A percentile compares a stretch with the other conserved stretches of the same genome.
Evolutionary conservation across 768 basidiomycete genomes (phyloP).

Genomic region (Coprinopsis strossmayeri): DNA sequence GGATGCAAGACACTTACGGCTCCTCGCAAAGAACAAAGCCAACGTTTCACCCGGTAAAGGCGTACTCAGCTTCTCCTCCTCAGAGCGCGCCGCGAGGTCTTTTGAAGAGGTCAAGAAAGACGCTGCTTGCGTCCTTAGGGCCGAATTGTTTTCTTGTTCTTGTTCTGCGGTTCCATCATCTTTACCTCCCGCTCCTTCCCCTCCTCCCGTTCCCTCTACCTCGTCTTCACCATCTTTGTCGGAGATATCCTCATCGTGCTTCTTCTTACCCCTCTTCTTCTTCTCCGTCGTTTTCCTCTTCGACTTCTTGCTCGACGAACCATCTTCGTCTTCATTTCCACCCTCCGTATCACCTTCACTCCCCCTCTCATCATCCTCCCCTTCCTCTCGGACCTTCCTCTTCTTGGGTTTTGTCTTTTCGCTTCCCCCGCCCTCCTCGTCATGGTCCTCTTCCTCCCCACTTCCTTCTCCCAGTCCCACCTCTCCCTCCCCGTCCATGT

Average conservation of each 20-base stretch:
- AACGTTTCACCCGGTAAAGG: conserved; percentile 83
- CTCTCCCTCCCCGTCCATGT: conserved; percentile 31
- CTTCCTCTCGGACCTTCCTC: conserved; percentile 8
- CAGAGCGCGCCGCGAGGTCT: conserved; percentile 45
- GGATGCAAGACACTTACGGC: conserved; percentile 45
- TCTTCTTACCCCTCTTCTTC: background rate
- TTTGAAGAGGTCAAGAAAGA: conserved; percentile 56
- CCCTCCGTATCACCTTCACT: conserved; percentile 10
- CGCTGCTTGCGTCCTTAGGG: conserved; percentile 11
- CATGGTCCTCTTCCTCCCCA: conserved; percentile 11
- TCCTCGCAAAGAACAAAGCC: conserved; percentile 76
- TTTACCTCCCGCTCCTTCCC: no score
- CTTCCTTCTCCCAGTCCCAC: conserved; percentile 22
- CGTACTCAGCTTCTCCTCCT: conserved; percentile 67
- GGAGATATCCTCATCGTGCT: conserved; percentile 18
- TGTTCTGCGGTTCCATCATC: no score
- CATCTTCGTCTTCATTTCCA: conserved; percentile 8
- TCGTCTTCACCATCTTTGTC: no score
- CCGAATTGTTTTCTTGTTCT: conserved; percentile 10
- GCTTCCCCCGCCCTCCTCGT: conserved; percentile 23
- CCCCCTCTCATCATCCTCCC: conserved; percentile 6
- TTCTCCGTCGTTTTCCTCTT: background rate
- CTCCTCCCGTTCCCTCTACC: no score
- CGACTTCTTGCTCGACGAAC: background rate
- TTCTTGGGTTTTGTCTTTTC: conserved; percentile 14